These are phyloP conservation scores for Thalassiosira profunda DNA, from an alignment of 108 stramenopile genomes.

Conservation along the genomic window DNA sequence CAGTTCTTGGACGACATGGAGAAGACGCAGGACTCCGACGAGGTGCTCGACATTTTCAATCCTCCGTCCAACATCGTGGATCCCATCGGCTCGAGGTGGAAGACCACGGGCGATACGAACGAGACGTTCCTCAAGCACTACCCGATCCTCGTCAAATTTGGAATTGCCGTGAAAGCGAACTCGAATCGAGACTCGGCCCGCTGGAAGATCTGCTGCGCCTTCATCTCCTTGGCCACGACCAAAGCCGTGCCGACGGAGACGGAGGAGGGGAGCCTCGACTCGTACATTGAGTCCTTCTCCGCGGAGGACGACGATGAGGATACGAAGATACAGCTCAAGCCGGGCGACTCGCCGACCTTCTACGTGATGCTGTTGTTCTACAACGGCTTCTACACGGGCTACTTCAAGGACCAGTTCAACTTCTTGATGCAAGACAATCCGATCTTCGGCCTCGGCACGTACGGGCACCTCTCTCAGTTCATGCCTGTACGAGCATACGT, in stretches of 20 bases:
- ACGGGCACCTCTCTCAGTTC: neutral
- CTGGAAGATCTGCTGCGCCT: too few relatives aligned
- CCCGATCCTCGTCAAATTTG: too few relatives aligned
- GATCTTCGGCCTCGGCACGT: neutral
- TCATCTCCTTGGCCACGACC: too few relatives aligned
- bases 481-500: neutral
- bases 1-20: neutral
- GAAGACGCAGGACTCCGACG: neutral
- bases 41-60: neutral
- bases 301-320: too few relatives aligned
- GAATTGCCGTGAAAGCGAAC: too few relatives aligned
- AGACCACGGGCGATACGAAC: neutral
- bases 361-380: neutral
- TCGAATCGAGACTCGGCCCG: too few relatives aligned
- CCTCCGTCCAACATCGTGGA: neutral
- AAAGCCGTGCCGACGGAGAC: too few relatives aligned
- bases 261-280: too few relatives aligned
- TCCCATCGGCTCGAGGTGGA: neutral
- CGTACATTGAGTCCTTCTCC: too few relatives aligned
- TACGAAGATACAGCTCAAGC: too few relatives aligned
- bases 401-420: neutral
- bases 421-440: conserved; percentile 1
- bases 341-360: neutral
- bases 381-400: neutral
- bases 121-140: too few relatives aligned